Conservation (phyloP, 306 rosid genomes). For the Medicago lupulina region DNA sequence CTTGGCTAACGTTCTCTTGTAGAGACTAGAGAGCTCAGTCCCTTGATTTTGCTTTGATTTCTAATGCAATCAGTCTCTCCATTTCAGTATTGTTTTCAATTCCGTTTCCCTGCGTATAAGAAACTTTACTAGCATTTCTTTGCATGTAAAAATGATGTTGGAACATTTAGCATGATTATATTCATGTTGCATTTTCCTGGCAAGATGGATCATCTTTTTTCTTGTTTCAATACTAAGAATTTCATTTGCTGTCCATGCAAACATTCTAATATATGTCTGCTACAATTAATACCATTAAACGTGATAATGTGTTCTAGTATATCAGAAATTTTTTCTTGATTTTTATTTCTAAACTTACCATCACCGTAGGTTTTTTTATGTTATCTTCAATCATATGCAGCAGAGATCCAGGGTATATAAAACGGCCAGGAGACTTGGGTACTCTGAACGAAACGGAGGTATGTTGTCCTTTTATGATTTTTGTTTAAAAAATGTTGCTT, state of each 20-base stretch:
- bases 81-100: not conserved
- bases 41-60: not conserved
- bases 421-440: conserved; percentile 69
- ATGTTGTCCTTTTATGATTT: conserved; percentile 32
- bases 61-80: not conserved
- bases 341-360: conserved; percentile 19
- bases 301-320: conserved; percentile 12
- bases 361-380: conserved; percentile 32
- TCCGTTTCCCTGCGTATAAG: not conserved
- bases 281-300: conserved; percentile 14
- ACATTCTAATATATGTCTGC: conserved; percentile 6
- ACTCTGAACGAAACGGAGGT: conserved; percentile 70
- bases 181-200: conserved; percentile 15
- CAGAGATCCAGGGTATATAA: conserved; percentile 86
- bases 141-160: conserved; percentile 2
- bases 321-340: conserved; percentile 2
- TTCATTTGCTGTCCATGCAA: conserved; percentile 24
- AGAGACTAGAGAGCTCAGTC: conserved; percentile 3
- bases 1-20: not conserved
- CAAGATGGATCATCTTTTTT: not conserved
- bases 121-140: not conserved
- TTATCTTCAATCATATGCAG: conserved; percentile 57
- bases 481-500: conserved; percentile 24
- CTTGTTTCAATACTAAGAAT: not conserved
- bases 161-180: conserved; percentile 6